phyloP scores from a whole-genome alignment of 148 eudicot species.

The Rhododendron vialii region DNA sequence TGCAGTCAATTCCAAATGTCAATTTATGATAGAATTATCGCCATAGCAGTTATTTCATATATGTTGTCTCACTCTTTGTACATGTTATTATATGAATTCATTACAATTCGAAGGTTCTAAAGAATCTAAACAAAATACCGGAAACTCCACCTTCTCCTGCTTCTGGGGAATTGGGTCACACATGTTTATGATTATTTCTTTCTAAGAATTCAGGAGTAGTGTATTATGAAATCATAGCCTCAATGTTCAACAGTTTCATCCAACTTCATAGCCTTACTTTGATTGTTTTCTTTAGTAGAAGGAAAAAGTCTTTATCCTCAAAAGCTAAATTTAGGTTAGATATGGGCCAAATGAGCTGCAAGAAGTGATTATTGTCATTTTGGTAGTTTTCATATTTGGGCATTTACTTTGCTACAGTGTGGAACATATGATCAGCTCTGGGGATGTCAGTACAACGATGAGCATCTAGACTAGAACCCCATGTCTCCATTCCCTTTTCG shows the following conservation, averaged over 20 bases:
- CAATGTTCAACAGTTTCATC: background rate
- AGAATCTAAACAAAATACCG: background rate
- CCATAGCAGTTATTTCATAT: background rate
- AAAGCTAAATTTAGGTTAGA: background rate
- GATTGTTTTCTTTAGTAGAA: background rate
- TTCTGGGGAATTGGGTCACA: background rate
- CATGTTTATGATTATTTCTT: background rate
- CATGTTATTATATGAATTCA: background rate
- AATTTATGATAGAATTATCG: background rate
- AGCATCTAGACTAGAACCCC: background rate
- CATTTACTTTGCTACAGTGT: background rate
- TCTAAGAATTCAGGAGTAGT: background rate
- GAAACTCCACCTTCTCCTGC: background rate
- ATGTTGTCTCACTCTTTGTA: background rate
- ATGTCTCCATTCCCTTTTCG: background rate
- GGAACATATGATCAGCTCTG: conserved; percentile 1
- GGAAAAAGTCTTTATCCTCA: background rate
- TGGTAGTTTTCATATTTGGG: background rate
- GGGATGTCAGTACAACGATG: background rate
- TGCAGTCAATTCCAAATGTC: background rate
- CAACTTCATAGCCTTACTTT: background rate
- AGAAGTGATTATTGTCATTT: background rate
- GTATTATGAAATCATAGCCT: background rate
- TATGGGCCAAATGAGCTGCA: background rate
- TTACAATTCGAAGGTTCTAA: background rate